Base-by-base conservation (phyloP, 352 stramenopile genomes). In the Albugo candida region DNA sequence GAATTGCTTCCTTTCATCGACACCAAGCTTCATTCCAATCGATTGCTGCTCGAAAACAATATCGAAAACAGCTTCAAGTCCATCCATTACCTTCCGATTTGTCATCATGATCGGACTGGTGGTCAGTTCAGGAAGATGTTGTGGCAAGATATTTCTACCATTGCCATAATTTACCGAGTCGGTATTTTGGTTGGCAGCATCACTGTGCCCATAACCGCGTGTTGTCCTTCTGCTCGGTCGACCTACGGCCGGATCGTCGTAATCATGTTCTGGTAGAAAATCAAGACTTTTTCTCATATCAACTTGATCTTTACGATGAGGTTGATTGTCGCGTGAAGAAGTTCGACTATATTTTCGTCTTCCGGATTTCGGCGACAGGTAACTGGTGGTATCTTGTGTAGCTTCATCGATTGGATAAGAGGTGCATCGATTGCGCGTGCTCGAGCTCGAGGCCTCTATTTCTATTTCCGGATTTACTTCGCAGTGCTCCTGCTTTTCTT, bases 31-130 rank as follows among this genome's bases (percentile, higher is more conserved):
- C 67, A 88, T 76, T 8, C 75, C 75, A 53, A 88, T 85, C 17
- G 73, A 58, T 44, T 85, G 74, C 56, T 88, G 72, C 57, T 82
- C 83, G 61, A 88, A 88, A 34, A 88, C 75, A 54, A 88, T 76
- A 49, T 88, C 75, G 39, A 88, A 88, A 12, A 86, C 65, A 39
- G 74, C 76, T 19, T 85, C 68, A 56, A 88, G 72, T 17, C 65
- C 63, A 36, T 86, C 63, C 18, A 82, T 38, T 5, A 52, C 46
- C 5, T 70, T 78, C 11, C 58, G 53, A 18, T 49, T 50, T 44
- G 14, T 53, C 3, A 24, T 24, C 17, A 3, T 24, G 8, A 3
- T 31, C 8, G 3, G 24, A 31, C 24, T 31, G 3, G 24, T 31
- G 24, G 3, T 31, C 24, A 31, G 3, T 31, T 31, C 24, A 31